Evolutionary conservation across 2,329 filamentous ascomycete genomes (phyloP).

Genomic region (Aspergillus sp.): DNA sequence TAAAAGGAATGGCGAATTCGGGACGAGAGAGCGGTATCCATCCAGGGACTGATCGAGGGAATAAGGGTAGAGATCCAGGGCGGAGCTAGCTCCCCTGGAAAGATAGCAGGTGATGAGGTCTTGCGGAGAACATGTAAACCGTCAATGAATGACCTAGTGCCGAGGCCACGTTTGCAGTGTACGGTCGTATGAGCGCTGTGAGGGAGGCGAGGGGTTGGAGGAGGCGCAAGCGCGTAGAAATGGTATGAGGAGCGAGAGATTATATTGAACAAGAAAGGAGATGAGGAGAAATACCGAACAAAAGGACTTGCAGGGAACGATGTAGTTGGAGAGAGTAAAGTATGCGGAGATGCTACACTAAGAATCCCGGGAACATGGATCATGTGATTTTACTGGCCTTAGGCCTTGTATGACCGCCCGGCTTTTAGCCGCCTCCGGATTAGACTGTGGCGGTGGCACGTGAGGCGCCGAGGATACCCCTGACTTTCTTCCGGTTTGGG

Average conservation of each 20-base stretch:
- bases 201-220: background rate
- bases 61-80: background rate
- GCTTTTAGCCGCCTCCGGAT: background rate
- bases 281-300: no score
- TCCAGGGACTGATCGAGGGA: background rate
- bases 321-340: background rate
- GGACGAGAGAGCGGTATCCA: background rate
- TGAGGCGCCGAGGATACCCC: background rate
- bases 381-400: background rate
- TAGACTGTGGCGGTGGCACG: background rate
- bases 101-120: background rate
- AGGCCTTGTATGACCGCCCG: background rate
- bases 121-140: slow-evolving; percentile 2
- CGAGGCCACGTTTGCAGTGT: slow-evolving; percentile 2
- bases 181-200: no score
- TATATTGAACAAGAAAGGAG: no score
- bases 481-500: background rate
- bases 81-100: background rate
- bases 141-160: background rate
- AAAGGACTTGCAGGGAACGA: background rate
- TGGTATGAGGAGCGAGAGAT: background rate
- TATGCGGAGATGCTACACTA: background rate
- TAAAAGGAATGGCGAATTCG: background rate
- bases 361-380: background rate
- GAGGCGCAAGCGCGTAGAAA: background rate